phyloP scores from a whole-genome alignment of 1,284 basidiomycete species.

The Quambalaria eucalypti region DNA sequence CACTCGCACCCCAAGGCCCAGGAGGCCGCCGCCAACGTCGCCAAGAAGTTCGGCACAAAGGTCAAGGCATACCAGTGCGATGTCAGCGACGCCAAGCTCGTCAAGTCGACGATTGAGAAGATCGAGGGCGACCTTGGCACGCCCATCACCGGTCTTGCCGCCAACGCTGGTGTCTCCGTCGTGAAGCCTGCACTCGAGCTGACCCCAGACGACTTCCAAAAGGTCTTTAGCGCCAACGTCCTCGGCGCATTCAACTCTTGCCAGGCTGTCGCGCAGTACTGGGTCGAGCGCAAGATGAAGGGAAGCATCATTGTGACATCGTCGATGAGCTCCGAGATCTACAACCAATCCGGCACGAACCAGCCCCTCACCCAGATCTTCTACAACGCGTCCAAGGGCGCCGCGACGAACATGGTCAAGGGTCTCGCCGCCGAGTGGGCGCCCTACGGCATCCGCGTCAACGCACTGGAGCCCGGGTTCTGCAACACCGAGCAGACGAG shows the following conservation, averaged over 20 bases:
- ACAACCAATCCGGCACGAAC: constrained; percentile 44
- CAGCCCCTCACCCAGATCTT: constrained; percentile 44
- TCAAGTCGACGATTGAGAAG: constrained; percentile 40
- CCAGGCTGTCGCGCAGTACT: constrained; percentile 44
- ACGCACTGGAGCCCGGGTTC: constrained; percentile 44
- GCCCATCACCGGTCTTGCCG: constrained; percentile 36
- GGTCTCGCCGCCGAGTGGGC: constrained; percentile 47
- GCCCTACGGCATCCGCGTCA: constrained; percentile 43
- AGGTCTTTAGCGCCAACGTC: constrained; percentile 46
- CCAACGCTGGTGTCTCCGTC: constrained; percentile 44
- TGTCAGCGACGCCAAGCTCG: constrained; percentile 37
- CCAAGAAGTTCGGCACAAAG: constrained; percentile 43
- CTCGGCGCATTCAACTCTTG: constrained; percentile 46
- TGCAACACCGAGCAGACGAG: constrained; percentile 47
- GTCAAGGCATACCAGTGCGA: constrained; percentile 47
- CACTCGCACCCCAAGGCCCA: constrained; percentile 44
- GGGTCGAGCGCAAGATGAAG: constrained; percentile 43
- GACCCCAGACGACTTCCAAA: constrained; percentile 42
- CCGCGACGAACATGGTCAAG: constrained; percentile 47
- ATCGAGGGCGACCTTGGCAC: constrained; percentile 39
- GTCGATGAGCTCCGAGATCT: constrained; percentile 45
- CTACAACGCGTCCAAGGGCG: constrained; percentile 46
- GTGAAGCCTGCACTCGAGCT: constrained; percentile 47
- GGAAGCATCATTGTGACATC: constrained; percentile 45
- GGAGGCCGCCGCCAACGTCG: constrained; percentile 35